Conservation (phyloP, 306 rosid species). For the Hippophae rhamnoides region DNA sequence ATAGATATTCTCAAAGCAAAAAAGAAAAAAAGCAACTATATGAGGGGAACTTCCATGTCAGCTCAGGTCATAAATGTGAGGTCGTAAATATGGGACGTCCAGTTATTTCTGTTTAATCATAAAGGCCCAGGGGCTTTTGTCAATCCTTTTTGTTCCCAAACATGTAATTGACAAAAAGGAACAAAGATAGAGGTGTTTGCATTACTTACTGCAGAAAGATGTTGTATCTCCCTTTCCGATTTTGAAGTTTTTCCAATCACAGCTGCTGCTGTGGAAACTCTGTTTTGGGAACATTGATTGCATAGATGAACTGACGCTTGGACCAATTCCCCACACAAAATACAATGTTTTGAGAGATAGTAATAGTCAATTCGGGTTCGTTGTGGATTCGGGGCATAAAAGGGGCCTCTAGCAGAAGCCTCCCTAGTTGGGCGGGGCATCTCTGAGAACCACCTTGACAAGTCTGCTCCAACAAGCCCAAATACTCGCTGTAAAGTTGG, state of each 20-base stretch:
- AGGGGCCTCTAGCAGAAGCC: constrained; percentile 41
- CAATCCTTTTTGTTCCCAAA: background rate
- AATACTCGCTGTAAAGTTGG: constrained; percentile 84
- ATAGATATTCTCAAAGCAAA: too few relatives aligned
- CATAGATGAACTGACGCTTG: constrained; percentile 68
- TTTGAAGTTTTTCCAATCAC: constrained; percentile 61
- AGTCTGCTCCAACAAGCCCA: constrained; percentile 80
- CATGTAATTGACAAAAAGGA: background rate
- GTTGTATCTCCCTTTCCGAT: constrained; percentile 82
- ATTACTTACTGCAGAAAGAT: constrained; percentile 69
- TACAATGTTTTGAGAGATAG: constrained; percentile 86
- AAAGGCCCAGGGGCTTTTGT: background rate
- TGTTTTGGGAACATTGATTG: constrained; percentile 48
- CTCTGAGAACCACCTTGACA: constrained; percentile 73
- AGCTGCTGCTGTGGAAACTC: constrained; percentile 52
- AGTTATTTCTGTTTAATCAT: too few relatives aligned
- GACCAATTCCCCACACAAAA: constrained; percentile 71
- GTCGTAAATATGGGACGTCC: too few relatives aligned
- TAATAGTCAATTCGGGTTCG: constrained; percentile 81
- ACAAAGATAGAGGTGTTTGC: background rate
- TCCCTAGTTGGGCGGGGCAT: constrained; percentile 82
- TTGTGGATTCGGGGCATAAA: constrained; percentile 34
- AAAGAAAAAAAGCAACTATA: too few relatives aligned
- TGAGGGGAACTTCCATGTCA: too few relatives aligned
- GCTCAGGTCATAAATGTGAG: too few relatives aligned